Evolutionary conservation across 176 grass and related monocot genomes (phyloP), one percentile per base, ranked within the genome.

Genomic region (Saccharum officinarum): DNA sequence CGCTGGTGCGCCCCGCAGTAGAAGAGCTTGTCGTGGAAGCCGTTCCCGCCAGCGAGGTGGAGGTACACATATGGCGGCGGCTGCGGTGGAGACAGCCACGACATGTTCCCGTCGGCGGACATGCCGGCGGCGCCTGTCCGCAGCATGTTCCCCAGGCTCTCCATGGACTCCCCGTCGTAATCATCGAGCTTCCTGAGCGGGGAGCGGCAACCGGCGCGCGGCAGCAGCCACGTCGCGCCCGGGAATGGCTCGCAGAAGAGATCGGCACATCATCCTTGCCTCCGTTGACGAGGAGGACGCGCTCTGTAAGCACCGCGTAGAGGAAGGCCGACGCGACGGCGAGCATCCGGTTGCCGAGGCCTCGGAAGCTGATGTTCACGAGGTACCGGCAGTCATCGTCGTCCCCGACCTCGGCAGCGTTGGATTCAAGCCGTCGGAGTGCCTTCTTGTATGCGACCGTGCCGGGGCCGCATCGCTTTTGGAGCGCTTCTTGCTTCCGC

Each of bases 231-330:
- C 25, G 95, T 91, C 26, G 84, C 73, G 40, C 68, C 75, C 7
- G 88, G 94, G 83, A 95, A 95, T 0, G 94, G 88, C 79, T 95
- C 94, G 66, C 94, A 95, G 41, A 95, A 93, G 55, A 95, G 86
- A 37, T 66, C 49, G 30, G 77, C 25, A 87, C 68, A 18, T 89
- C 61, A 11, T 67, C 49, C 33, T 77, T 63, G 49, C 71, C 76
- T n/a, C 67, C 70, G 63, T 92, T 49, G 39, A 91, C 33, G 57
- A 95, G 82, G 71, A 95, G 82, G 78, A 87, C 88, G 69, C 88
- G 82, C 8, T 92, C 85, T 20, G 90, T 89, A 1, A 95, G 87
- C 26, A 88, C 30, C 50, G 90, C 86, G 84, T 92, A 95, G 10
- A 95, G 85, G 83, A 95, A 95, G 10, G 88, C 71, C 17, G 90